phyloP scores from a whole-genome alignment of 2,329 filamentous ascomycete species.

The Fonsecaea pedrosoi region DNA sequence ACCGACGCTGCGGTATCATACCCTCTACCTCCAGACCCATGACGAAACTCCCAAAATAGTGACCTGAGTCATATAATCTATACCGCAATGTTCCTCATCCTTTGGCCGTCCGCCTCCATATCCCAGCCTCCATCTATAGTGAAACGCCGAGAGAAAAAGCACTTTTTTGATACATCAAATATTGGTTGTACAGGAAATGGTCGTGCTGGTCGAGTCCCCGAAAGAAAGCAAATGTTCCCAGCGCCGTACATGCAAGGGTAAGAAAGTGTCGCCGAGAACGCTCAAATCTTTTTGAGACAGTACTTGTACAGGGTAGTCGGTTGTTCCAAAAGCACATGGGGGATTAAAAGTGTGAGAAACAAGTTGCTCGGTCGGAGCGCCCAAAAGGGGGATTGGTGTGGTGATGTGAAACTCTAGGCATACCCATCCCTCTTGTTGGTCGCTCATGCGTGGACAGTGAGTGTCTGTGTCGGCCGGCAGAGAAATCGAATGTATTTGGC shows the following conservation, averaged over 20 bases:
- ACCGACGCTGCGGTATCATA: constrained; percentile 18
- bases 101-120: constrained; percentile 15
- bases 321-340: constrained; percentile 36
- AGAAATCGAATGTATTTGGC: constrained; percentile 21
- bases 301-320: constrained; percentile 43
- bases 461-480: constrained; percentile 20
- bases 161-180: constrained; percentile 33
- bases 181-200: constrained; percentile 40
- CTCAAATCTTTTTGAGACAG: constrained; percentile 36
- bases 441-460: constrained; percentile 12
- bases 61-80: constrained; percentile 41
- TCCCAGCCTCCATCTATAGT: constrained; percentile 34
- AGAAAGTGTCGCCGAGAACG: constrained; percentile 38
- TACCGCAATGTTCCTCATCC: constrained; percentile 28
- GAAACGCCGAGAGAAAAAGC: constrained; percentile 34
- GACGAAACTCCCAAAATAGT: constrained; percentile 33
- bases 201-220: constrained; percentile 32
- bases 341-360: constrained; percentile 34
- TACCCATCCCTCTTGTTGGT: not conserved
- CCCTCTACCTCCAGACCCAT: constrained; percentile 20
- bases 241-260: constrained; percentile 36
- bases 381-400: not conserved
- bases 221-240: constrained; percentile 22
- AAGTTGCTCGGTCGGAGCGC: constrained; percentile 23
- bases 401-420: constrained; percentile 5